Percentiles rank a stretch among this genome's conserved stretches.
phyloP scores from a whole-genome alignment of 2,329 filamentous ascomycete species.

The Microdochium trichocladiopsis region DNA sequence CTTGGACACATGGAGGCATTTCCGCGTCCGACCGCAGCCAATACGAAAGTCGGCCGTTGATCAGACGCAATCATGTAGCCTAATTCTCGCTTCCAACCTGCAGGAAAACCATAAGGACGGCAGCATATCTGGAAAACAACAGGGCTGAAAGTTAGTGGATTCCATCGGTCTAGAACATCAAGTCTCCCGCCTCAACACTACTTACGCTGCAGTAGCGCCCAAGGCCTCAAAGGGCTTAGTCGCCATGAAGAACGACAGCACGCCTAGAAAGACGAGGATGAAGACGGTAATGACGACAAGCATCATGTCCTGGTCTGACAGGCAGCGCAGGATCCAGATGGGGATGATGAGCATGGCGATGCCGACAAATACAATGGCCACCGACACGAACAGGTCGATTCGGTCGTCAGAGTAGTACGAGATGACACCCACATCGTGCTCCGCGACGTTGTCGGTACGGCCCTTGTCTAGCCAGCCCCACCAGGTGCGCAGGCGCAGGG shows the following conservation, averaged over 20 bases:
- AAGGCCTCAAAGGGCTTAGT: slow-evolving; percentile 13
- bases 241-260: slow-evolving; percentile 9
- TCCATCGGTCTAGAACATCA: not conserved
- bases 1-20: no score
- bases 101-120: slow-evolving; percentile 10
- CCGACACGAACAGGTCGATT: slow-evolving; percentile 15
- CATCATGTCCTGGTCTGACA: slow-evolving; percentile 8
- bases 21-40: no score
- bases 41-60: not conserved
- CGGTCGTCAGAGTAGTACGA: slow-evolving; percentile 7
- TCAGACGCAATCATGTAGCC: not conserved
- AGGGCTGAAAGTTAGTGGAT: not conserved
- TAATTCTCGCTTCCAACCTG: slow-evolving; percentile 2
- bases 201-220: slow-evolving; percentile 12
- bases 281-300: slow-evolving; percentile 22
- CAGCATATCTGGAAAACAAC: slow-evolving; percentile 5
- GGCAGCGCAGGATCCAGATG: slow-evolving; percentile 20
- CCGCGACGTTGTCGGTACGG: not conserved
- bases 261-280: slow-evolving; percentile 10
- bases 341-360: slow-evolving; percentile 21
- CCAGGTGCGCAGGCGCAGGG: slow-evolving; percentile 5
- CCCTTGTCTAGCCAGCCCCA: slow-evolving; percentile 5
- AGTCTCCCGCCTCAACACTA: not conserved
- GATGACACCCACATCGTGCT: not conserved
- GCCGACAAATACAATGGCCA: slow-evolving; percentile 14